Percentiles rank a stretch among this genome's conserved stretches.
Evolutionary conservation across 371 early-diverging fungal species (phyloP).

Genomic region (Syncephalastrum monosporum): DNA sequence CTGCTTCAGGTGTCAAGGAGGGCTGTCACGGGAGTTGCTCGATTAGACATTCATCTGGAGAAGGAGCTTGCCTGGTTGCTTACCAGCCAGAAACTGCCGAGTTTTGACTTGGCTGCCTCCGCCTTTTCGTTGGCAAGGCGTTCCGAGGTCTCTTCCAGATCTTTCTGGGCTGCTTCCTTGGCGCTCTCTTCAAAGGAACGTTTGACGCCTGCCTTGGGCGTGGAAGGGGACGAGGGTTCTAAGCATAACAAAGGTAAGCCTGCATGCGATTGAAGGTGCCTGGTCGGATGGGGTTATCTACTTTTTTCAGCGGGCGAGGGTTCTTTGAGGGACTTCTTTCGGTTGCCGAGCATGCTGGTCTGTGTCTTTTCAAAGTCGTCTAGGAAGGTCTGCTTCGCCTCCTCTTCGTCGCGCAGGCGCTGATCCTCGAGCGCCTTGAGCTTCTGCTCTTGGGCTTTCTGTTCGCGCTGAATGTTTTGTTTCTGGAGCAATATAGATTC

Average conservation of each 20-base stretch:
- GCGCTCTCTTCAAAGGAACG: conserved; percentile 46
- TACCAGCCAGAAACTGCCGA: conserved; percentile 85
- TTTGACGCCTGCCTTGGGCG: conserved; percentile 23
- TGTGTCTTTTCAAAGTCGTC: conserved; percentile 69
- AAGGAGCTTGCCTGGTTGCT: neutral
- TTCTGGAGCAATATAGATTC: conserved; percentile 88
- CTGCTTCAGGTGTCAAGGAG: conserved; percentile 73
- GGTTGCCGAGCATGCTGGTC: conserved; percentile 50
- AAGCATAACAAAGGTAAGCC: neutral
- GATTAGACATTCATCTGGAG: conserved; percentile 5
- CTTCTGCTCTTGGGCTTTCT: conserved; percentile 62
- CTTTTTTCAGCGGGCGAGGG: too few species aligned
- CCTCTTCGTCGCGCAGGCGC: conserved; percentile 39
- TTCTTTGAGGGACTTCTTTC: conserved; percentile 8
- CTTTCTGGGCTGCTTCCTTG: conserved; percentile 26
- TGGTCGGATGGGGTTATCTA: too few species aligned
- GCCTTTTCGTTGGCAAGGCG: conserved; percentile 53
- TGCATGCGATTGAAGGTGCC: neutral
- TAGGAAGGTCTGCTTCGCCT: conserved; percentile 51
- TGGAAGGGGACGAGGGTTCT: neutral
- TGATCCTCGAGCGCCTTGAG: conserved; percentile 61
- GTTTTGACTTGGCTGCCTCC: conserved; percentile 53
- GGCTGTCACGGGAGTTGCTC: conserved; percentile 46
- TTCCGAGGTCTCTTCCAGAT: conserved; percentile 45
- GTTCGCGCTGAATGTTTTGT: conserved; percentile 68